Evolutionary conservation across 768 basidiomycete genomes (phyloP).

Genomic region (Phlebiopsis flavidoalba): DNA sequence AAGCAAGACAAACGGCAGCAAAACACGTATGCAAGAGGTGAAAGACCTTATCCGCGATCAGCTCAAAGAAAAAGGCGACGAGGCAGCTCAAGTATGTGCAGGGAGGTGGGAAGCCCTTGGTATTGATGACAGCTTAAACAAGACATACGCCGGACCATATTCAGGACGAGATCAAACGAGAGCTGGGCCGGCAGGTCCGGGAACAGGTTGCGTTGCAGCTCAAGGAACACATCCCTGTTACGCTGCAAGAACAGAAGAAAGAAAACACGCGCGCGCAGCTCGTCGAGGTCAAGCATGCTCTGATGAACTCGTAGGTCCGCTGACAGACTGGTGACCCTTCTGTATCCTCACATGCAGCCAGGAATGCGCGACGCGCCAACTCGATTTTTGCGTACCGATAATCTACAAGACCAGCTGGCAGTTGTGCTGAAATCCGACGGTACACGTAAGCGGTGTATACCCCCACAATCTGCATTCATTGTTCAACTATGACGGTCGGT

Average conservation of each 20-base stretch:
- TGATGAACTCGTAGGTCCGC: slow-evolving; percentile 48
- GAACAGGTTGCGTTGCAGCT: slow-evolving; percentile 47
- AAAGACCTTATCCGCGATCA: slow-evolving; percentile 24
- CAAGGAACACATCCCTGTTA: slow-evolving; percentile 40
- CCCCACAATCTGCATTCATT: slow-evolving; percentile 47
- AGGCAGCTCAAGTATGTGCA: slow-evolving; percentile 29
- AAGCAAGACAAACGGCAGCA: slow-evolving; percentile 19
- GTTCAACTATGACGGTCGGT: slow-evolving; percentile 50
- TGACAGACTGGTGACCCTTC: neutral
- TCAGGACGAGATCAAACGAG: slow-evolving; percentile 33
- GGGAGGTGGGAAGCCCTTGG: neutral
- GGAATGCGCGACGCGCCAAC: slow-evolving; percentile 46
- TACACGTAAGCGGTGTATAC: slow-evolving; percentile 38
- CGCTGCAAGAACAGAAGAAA: slow-evolving; percentile 37
- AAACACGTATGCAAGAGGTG: slow-evolving; percentile 20
- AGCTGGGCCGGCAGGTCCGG: slow-evolving; percentile 38
- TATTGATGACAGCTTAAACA: neutral
- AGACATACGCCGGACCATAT: no score
- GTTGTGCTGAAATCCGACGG: slow-evolving; percentile 47
- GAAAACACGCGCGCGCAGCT: slow-evolving; percentile 41
- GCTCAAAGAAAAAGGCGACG: slow-evolving; percentile 22
- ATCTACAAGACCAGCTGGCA: slow-evolving; percentile 41
- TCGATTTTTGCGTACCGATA: slow-evolving; percentile 32
- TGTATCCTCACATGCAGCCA: slow-evolving; percentile 17
- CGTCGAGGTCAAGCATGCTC: slow-evolving; percentile 37